Percentiles rank a stretch among this genome's conserved stretches.
Evolutionary conservation across 2,329 filamentous ascomycete species (phyloP).

Genomic region (Thielaviopsis punctulata): DNA sequence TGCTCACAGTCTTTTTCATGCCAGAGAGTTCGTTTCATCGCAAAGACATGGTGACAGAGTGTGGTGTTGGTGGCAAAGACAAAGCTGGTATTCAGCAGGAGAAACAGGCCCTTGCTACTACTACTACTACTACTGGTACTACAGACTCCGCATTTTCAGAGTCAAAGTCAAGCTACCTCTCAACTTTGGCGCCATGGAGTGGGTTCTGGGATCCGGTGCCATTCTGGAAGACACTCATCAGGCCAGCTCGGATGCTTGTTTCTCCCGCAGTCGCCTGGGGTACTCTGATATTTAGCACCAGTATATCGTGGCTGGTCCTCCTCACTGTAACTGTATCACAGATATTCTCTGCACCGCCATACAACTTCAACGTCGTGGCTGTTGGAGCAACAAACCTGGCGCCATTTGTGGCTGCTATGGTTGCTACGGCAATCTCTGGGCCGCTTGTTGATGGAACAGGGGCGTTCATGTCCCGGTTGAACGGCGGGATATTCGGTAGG

Average conservation of each 20-base stretch:
- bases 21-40: conserved; percentile 23
- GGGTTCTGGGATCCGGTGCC: conserved; percentile 23
- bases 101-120: no score
- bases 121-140: conserved; percentile 16
- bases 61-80: not conserved
- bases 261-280: conserved; percentile 23
- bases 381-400: conserved; percentile 16
- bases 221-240: conserved; percentile 21
- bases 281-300: conserved; percentile 22
- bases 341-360: conserved; percentile 22
- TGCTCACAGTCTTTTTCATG: conserved; percentile 26
- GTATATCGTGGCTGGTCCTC: conserved; percentile 19
- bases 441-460: conserved; percentile 21
- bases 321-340: conserved; percentile 19
- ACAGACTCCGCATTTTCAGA: conserved; percentile 17
- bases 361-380: conserved; percentile 20
- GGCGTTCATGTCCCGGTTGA: conserved; percentile 19
- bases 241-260: conserved; percentile 20
- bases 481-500: conserved; percentile 20
- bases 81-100: conserved; percentile 15
- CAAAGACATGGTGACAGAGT: not conserved
- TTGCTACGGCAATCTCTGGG: conserved; percentile 19
- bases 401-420: conserved; percentile 12
- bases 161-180: conserved; percentile 20
- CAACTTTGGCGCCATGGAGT: conserved; percentile 21